Conservation (phyloP, 1,284 basidiomycete species). For the Veloboletus limbatus region DNA sequence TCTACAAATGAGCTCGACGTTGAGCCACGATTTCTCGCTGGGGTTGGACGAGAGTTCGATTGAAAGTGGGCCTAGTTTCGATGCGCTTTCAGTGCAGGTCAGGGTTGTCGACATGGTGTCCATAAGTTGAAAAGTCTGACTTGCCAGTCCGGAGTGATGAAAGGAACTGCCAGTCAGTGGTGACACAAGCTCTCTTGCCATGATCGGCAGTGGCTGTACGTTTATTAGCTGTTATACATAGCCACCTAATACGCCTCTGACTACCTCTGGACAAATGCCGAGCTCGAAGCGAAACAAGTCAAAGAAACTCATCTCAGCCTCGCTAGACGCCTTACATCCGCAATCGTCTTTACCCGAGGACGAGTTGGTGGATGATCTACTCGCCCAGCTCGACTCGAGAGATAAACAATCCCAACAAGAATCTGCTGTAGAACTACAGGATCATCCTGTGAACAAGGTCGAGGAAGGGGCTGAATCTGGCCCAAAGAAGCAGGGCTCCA, state of each 20-base stretch:
- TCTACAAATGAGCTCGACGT: constrained; percentile 51
- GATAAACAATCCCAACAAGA: constrained; percentile 49
- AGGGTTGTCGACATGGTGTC: constrained; percentile 13
- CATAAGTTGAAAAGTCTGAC: constrained; percentile 26
- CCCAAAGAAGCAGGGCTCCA: constrained; percentile 61
- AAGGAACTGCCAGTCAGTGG: not conserved
- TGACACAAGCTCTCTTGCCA: too few species aligned
- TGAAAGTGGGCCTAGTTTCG: constrained; percentile 32
- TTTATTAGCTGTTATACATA: not conserved
- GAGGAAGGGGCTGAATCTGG: constrained; percentile 36
- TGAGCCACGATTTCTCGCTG: constrained; percentile 45
- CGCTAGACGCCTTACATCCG: constrained; percentile 22
- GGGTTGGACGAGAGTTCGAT: constrained; percentile 36
- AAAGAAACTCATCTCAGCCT: constrained; percentile 42
- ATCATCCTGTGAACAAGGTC: constrained; percentile 43
- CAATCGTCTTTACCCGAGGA: constrained; percentile 38
- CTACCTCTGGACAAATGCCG: too few species aligned
- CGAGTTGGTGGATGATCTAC: constrained; percentile 65
- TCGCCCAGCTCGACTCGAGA: constrained; percentile 67
- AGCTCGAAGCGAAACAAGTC: constrained; percentile 48
- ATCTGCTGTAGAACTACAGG: constrained; percentile 48
- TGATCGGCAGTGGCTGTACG: constrained; percentile 19
- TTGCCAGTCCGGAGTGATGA: too few species aligned
- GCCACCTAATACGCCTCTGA: too few species aligned
- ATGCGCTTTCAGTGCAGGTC: constrained; percentile 30